Base-by-base conservation (phyloP, 768 basidiomycete genomes). In the Suillus plorans region DNA sequence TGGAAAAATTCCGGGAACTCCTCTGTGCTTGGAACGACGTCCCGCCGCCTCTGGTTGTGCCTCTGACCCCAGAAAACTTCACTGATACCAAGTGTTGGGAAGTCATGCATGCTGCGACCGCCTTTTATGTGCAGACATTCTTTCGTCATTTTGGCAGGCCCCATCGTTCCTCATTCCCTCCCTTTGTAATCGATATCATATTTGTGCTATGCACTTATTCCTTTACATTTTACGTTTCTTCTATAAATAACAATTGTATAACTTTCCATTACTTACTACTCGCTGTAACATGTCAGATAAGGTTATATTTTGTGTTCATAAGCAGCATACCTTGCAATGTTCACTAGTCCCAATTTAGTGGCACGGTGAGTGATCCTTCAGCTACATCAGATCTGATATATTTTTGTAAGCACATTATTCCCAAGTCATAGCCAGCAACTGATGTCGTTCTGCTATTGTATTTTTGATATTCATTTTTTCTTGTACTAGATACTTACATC, bases 51-150 rank as follows among this genome's bases (percentile, higher is more conserved):
- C 12, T 56, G 28, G 31, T 31, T 56, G 25, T 4, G 16, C 55
- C 55, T 10, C 31, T 56, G 45, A 45, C 9, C 0, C 45, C 45
- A 45, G 45, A n/a, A 9, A 45, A 4, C 45, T 31, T 37, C 55
- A 31, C 7, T 0, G 31, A 45, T 45, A 45, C 45, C 20, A 45
- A 45, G 45, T 45, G 20, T 45, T 45, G 45, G 45, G 45, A 45
- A 45, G 45, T 45, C 45, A 45, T 45, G 45, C 45, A 45, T n/a
- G 0, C 45, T 45, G 20, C 9, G 4, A 45, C 45, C 3, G 4
- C 10, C 0, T 63, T 63, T 5, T 63, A 63, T 28, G 50, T 53
- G 18, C 52, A 63, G 53, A 63, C 62, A 18, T 63, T 63, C 39
- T 63, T 55, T 31, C 3, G 31, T 63, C 49, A 42, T 18, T 63